Percentiles rank a stretch among this genome's conserved stretches.
Evolutionary conservation across 805 yeast species (phyloP).

Genomic region (Kodamaea leandrae): DNA sequence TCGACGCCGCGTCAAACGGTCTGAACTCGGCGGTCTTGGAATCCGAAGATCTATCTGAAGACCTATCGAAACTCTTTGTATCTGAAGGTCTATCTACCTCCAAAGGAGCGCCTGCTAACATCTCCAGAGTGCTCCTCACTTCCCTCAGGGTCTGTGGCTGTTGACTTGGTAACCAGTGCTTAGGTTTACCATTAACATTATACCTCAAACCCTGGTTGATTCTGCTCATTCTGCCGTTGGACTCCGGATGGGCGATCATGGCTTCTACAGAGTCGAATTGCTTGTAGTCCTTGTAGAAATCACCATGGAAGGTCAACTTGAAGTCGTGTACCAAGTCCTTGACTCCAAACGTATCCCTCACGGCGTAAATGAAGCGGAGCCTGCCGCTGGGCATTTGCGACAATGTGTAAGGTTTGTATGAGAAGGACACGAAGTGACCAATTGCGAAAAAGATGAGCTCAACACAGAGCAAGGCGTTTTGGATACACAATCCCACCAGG

Average conservation of each 20-base stretch:
- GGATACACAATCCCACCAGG: constrained; percentile 56
- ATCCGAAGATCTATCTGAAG: no score
- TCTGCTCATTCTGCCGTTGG: constrained; percentile 61
- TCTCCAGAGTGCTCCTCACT: constrained; percentile 29
- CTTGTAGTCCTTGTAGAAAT: constrained; percentile 68
- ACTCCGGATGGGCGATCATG: constrained; percentile 63
- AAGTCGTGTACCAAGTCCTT: constrained; percentile 82
- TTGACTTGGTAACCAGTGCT: constrained; percentile 66
- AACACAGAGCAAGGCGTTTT: constrained; percentile 74
- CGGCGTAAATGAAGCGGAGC: constrained; percentile 56
- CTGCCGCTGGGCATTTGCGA: constrained; percentile 65
- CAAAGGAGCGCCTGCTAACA: constrained; percentile 12
- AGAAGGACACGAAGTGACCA: constrained; percentile 86
- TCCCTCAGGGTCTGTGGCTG: constrained; percentile 10
- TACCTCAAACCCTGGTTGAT: constrained; percentile 83
- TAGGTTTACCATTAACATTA: constrained; percentile 70
- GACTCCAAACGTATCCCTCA: constrained; percentile 72
- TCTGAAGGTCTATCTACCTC: no score
- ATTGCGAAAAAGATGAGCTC: constrained; percentile 85
- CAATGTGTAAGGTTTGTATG: constrained; percentile 67
- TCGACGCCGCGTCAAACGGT: constrained; percentile 16
- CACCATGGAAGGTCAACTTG: constrained; percentile 65
- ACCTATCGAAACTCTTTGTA: no score
- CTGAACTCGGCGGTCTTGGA: neutral
- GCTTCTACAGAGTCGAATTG: constrained; percentile 81